phyloP scores from a whole-genome alignment of 108 stramenopile species.

The Skeletonema costatum region DNA sequence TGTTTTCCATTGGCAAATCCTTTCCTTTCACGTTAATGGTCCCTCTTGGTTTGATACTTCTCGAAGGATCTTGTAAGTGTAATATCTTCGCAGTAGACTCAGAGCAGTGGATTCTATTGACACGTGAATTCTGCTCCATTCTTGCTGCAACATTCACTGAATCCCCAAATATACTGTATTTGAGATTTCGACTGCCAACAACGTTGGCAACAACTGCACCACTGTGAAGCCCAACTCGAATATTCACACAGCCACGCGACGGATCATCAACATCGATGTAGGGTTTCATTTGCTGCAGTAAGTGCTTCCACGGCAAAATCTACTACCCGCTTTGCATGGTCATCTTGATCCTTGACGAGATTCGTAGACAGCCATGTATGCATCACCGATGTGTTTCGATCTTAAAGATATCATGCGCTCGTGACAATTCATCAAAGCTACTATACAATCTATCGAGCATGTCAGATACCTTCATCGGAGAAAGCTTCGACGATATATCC shows the following conservation, averaged over 20 bases:
- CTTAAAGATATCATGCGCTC: constrained; percentile 75
- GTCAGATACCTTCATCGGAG: constrained; percentile 60
- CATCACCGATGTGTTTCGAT: constrained; percentile 82
- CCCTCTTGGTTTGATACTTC: constrained; percentile 53
- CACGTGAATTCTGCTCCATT: constrained; percentile 61
- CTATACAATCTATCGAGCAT: constrained; percentile 72
- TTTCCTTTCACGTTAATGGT: constrained; percentile 72
- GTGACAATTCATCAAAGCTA: constrained; percentile 65
- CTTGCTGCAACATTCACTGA: constrained; percentile 71
- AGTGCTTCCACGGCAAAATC: constrained; percentile 74
- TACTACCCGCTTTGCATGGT: constrained; percentile 78
- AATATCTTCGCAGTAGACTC: constrained; percentile 50
- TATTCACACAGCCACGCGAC: constrained; percentile 58
- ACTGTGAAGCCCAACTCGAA: constrained; percentile 73
- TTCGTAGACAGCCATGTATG: constrained; percentile 75
- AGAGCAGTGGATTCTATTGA: constrained; percentile 62
- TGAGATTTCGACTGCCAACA: constrained; percentile 71
- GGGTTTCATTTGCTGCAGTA: constrained; percentile 55
- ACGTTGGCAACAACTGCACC: constrained; percentile 78
- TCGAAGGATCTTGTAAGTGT: constrained; percentile 45
- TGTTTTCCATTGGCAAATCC: constrained; percentile 1
- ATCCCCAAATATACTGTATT: constrained; percentile 79
- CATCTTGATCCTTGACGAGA: constrained; percentile 63
- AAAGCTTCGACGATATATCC: constrained; percentile 51
- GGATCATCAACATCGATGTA: constrained; percentile 59